Conservation (phyloP, 1,139 yeast species). For the Arxiozyma slooffiae region DNA sequence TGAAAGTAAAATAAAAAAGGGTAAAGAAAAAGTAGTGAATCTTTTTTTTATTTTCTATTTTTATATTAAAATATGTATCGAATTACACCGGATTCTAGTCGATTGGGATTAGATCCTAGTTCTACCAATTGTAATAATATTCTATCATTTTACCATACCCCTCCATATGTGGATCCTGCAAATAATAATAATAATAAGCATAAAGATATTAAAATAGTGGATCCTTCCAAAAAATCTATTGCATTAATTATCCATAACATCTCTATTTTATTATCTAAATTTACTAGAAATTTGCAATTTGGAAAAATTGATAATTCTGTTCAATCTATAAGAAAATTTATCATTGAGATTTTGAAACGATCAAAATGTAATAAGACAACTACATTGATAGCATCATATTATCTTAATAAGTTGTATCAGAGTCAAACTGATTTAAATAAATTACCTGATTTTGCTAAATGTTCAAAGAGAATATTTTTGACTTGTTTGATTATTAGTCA, state of each 20-base stretch:
- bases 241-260: slow-evolving; percentile 9
- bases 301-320: slow-evolving; percentile 7
- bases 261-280: slow-evolving; percentile 8
- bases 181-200: background rate
- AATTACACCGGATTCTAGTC: slow-evolving; percentile 5
- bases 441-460: slow-evolving; percentile 25
- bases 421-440: slow-evolving; percentile 3
- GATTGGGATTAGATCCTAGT: background rate
- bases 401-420: slow-evolving; percentile 19
- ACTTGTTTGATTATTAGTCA: slow-evolving; percentile 26
- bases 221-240: slow-evolving; percentile 4
- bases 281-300: slow-evolving; percentile 4
- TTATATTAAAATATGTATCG: slow-evolving; percentile 3
- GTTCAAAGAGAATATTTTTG: slow-evolving; percentile 25
- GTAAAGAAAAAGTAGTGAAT: background rate
- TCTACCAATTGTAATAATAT: background rate
- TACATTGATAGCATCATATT: slow-evolving; percentile 20
- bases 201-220: background rate
- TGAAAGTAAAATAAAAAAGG: background rate
- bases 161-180: slow-evolving; percentile 15
- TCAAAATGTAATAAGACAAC: slow-evolving; percentile 22
- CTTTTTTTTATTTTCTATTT: background rate
- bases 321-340: slow-evolving; percentile 10
- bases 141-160: slow-evolving; percentile 15
- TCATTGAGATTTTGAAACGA: slow-evolving; percentile 23